A percentile compares a stretch with the other conserved stretches of the same genome.
These are phyloP conservation scores for Gastrolobium bilobum DNA, from an alignment of 306 rosid species.

Conservation along the genomic window DNA sequence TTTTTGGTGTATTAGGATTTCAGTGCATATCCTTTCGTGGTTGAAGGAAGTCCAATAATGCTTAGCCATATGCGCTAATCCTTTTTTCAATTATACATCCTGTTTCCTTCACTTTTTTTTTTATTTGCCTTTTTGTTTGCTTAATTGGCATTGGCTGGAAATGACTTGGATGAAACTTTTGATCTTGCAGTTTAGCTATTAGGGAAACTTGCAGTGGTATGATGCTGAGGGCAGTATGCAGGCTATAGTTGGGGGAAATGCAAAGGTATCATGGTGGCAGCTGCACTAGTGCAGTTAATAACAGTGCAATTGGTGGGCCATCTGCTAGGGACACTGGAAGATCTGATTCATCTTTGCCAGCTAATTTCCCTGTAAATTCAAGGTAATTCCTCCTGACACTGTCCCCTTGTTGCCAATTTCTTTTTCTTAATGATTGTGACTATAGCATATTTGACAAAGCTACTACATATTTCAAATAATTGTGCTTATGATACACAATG, in stretches of 20 bases:
- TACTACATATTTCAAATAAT: conserved; percentile 19
- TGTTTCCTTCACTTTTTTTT: conserved; percentile 10
- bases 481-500: conserved; percentile 2
- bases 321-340: conserved; percentile 85
- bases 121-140: conserved; percentile 11
- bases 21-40: conserved; percentile 26
- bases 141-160: conserved; percentile 38
- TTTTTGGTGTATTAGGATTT: conserved; percentile 39
- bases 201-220: conserved; percentile 59
- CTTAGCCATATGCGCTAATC: neutral
- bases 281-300: conserved; percentile 95
- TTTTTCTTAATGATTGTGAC: conserved; percentile 27
- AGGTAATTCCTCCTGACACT: conserved; percentile 64
- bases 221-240: conserved; percentile 92
- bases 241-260: conserved; percentile 88
- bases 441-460: neutral
- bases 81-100: conserved; percentile 10
- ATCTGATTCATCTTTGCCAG: conserved; percentile 80
- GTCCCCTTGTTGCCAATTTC: neutral
- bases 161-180: conserved; percentile 48
- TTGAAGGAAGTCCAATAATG: conserved; percentile 33
- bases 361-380: conserved; percentile 70
- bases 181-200: conserved; percentile 59
- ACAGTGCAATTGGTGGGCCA: conserved; percentile 75
- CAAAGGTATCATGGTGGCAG: conserved; percentile 87